Percentiles rank a stretch among this genome's conserved stretches.
These are phyloP conservation scores for Melampsora larici-populina DNA, from an alignment of 1,284 basidiomycete species.

Conservation along the genomic window DNA sequence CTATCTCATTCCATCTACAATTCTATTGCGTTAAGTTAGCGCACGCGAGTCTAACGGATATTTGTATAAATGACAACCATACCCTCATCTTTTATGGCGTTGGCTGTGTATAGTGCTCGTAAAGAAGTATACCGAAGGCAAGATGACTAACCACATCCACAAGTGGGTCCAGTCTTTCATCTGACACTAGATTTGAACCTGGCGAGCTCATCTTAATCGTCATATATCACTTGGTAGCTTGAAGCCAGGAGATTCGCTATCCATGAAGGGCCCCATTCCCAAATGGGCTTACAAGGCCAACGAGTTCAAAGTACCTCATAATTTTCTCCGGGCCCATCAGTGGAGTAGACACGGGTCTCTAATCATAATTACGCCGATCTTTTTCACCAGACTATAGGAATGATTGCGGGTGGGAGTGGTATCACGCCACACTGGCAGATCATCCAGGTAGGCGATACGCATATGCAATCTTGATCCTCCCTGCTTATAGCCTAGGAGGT, in stretches of 20 bases:
- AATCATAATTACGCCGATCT: not conserved
- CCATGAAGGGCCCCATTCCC: constrained; percentile 67
- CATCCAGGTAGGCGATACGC: constrained; percentile 6
- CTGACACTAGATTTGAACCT: not conserved
- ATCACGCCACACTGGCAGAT: constrained; percentile 59
- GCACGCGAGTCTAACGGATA: no score
- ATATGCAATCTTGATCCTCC: not conserved
- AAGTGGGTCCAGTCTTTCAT: constrained; percentile 8
- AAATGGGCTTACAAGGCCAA: constrained; percentile 59
- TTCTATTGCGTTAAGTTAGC: no score
- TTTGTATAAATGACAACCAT: no score
- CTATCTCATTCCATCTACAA: not conserved
- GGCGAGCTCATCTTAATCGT: not conserved
- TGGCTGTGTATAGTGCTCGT: constrained; percentile 15
- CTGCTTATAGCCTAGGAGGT: not conserved
- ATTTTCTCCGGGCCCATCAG: not conserved
- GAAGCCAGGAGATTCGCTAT: constrained; percentile 75
- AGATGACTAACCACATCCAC: constrained; percentile 55
- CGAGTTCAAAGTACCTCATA: constrained; percentile 60
- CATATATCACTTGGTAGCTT: constrained; percentile 52
- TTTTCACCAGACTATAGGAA: constrained; percentile 21
- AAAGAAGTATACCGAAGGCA: constrained; percentile 48
- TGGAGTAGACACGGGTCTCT: not conserved
- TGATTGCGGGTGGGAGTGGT: constrained; percentile 53
- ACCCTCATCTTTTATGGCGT: constrained; percentile 36